A percentile compares a stretch with the other conserved stretches of the same genome.
Evolutionary conservation across 441 rosid species (phyloP).

Genomic region (Eruca vesicaria): DNA sequence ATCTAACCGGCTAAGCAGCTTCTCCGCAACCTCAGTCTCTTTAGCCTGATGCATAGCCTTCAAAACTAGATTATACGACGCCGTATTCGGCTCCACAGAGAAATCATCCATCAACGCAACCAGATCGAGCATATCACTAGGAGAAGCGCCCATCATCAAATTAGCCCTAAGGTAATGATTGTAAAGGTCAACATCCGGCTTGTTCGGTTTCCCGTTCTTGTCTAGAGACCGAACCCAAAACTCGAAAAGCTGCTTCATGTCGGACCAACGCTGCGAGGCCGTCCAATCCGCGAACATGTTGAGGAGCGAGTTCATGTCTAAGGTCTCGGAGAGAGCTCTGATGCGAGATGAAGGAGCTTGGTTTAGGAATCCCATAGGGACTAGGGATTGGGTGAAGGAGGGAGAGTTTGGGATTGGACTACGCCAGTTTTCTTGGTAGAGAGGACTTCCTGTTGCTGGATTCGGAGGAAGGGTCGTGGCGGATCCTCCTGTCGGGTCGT

Average conservation of each 20-base stretch:
- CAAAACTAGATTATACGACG: constrained; percentile 71
- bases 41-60: constrained; percentile 70
- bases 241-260: constrained; percentile 76
- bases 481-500: constrained; percentile 32
- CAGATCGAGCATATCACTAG: constrained; percentile 59
- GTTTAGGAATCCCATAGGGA: constrained; percentile 41
- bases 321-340: constrained; percentile 46
- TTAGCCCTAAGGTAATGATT: constrained; percentile 86
- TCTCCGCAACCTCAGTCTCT: constrained; percentile 68
- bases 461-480: constrained; percentile 69
- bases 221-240: constrained; percentile 78
- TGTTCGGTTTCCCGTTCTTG: constrained; percentile 73
- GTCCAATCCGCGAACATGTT: constrained; percentile 73
- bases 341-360: constrained; percentile 37
- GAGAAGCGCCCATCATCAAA: constrained; percentile 61
- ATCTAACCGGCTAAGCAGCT: constrained; percentile 70
- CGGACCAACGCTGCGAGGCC: constrained; percentile 76
- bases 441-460: constrained; percentile 84
- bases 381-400: constrained; percentile 38
- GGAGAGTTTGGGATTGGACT: constrained; percentile 44
- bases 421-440: constrained; percentile 82
- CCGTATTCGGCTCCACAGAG: constrained; percentile 61
- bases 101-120: constrained; percentile 68
- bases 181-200: constrained; percentile 69
- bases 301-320: constrained; percentile 49